phyloP scores from a whole-genome alignment of 305 asterid genomes.

The Ilex paraguariensis region DNA sequence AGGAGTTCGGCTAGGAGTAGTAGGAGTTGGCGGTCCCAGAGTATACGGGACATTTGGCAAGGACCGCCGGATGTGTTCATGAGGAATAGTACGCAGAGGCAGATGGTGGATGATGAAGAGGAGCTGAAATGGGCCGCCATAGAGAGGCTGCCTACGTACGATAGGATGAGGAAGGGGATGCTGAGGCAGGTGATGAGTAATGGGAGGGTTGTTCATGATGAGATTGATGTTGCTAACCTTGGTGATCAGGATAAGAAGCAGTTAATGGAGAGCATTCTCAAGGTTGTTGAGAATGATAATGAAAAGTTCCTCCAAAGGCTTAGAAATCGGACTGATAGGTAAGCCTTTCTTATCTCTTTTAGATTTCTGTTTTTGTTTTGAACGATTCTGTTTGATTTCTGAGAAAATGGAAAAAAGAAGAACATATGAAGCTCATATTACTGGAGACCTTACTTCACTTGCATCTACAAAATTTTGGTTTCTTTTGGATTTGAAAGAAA shows the following conservation, averaged over 20 bases:
- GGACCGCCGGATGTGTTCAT: slow-evolving; percentile 53
- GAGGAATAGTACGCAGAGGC: slow-evolving; percentile 50
- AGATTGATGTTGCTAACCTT: slow-evolving; percentile 55
- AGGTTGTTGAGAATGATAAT: slow-evolving; percentile 65
- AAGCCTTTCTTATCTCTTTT: neutral
- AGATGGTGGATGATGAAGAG: slow-evolving; percentile 60
- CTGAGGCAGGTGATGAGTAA: slow-evolving; percentile 48
- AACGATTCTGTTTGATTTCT: neutral
- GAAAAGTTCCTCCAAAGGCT: slow-evolving; percentile 58
- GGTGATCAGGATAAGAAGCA: slow-evolving; percentile 59
- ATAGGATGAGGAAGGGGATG: slow-evolving; percentile 64
- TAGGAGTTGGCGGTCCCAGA: slow-evolving; percentile 64
- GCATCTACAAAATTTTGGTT: neutral
- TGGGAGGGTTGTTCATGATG: slow-evolving; percentile 37
- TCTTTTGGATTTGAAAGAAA: neutral
- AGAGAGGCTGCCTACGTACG: slow-evolving; percentile 72
- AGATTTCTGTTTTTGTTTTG: neutral
- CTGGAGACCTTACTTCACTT: no score
- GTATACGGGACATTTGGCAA: slow-evolving; percentile 63
- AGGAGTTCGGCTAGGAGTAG: slow-evolving; percentile 30
- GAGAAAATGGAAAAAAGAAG: neutral
- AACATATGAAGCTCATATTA: no score
- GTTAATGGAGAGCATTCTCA: slow-evolving; percentile 61
- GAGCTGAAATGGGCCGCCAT: slow-evolving; percentile 83
- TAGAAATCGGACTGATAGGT: slow-evolving; percentile 71